phyloP scores from a whole-genome alignment of 768 basidiomycete species.

The Tylopilus cervinicoccineus region DNA sequence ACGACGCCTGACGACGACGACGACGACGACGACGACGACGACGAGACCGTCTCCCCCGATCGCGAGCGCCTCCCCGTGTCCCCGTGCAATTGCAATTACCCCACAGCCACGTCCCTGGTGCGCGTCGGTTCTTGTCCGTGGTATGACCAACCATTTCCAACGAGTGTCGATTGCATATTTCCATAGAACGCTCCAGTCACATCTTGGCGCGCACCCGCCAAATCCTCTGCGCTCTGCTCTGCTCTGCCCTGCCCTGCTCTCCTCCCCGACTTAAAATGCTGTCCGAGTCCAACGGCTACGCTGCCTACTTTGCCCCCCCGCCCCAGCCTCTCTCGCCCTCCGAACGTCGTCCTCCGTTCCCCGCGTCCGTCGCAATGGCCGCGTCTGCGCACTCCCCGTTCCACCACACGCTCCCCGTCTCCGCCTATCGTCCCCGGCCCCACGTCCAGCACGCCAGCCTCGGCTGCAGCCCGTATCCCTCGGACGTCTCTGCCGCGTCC shows the following conservation, averaged over 20 bases:
- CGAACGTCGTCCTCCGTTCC: slow-evolving; percentile 1
- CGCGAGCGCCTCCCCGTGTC: slow-evolving; percentile 20
- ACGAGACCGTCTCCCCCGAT: too few species aligned
- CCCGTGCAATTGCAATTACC: slow-evolving; percentile 27
- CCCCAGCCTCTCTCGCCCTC: slow-evolving; percentile 14
- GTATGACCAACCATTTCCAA: slow-evolving; percentile 35
- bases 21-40: too few species aligned
- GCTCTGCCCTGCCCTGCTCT: slow-evolving; percentile 12
- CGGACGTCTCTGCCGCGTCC: slow-evolving; percentile 34
- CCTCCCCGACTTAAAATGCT: slow-evolving; percentile 35
- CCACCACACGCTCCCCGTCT: slow-evolving; percentile 13
- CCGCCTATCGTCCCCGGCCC: slow-evolving; percentile 19
- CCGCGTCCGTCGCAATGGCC: slow-evolving; percentile 20
- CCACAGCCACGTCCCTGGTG: slow-evolving; percentile 33
- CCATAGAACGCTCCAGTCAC: slow-evolving; percentile 30
- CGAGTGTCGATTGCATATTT: slow-evolving; percentile 33
- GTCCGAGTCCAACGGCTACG: slow-evolving; percentile 17
- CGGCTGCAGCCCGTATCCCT: slow-evolving; percentile 35
- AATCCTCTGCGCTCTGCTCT: too few species aligned
- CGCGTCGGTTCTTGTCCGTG: slow-evolving; percentile 28
- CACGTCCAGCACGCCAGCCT: slow-evolving; percentile 16
- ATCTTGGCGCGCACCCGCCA: slow-evolving; percentile 23
- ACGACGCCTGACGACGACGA: slow-evolving; percentile 33
- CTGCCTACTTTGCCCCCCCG: slow-evolving; percentile 22
- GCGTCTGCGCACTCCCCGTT: too few species aligned